Percentiles rank a stretch among this genome's conserved stretches.
Conservation (phyloP, 2,329 filamentous ascomycete species). For the Fonsecaea nubica region DNA sequence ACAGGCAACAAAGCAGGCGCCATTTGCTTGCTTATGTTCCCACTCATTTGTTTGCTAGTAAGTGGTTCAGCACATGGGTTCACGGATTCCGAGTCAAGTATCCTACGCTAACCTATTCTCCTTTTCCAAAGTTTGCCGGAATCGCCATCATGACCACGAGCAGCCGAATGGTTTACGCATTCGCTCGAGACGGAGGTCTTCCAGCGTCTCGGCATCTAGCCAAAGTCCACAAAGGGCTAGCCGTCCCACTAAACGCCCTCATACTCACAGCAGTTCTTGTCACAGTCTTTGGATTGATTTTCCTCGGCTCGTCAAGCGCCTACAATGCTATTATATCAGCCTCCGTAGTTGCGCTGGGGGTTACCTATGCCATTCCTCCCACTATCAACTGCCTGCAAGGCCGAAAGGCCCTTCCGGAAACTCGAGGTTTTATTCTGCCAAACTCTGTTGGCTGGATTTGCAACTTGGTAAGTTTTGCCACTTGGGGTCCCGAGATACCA, state of each 20-base stretch:
- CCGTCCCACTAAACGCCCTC: slow-evolving; percentile 71
- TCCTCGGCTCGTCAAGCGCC: slow-evolving; percentile 69
- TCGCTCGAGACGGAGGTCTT: slow-evolving; percentile 70
- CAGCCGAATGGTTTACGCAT: slow-evolving; percentile 71
- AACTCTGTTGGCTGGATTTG: slow-evolving; percentile 64
- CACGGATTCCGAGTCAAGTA: too few species aligned
- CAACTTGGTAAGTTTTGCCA: slow-evolving; percentile 56
- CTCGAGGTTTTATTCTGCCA: slow-evolving; percentile 63
- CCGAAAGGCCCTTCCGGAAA: slow-evolving; percentile 67
- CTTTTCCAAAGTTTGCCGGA: slow-evolving; percentile 63
- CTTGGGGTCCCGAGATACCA: too few species aligned
- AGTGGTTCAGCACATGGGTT: slow-evolving; percentile 3
- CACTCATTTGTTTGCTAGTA: slow-evolving; percentile 34
- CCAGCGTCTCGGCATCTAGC: slow-evolving; percentile 54
- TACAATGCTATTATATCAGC: slow-evolving; percentile 76
- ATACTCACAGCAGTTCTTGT: slow-evolving; percentile 66
- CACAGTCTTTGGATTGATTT: slow-evolving; percentile 72
- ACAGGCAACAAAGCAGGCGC: slow-evolving; percentile 67
- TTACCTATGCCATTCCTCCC: slow-evolving; percentile 77
- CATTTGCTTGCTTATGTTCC: slow-evolving; percentile 67
- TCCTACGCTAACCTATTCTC: too few species aligned
- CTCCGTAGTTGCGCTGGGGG: slow-evolving; percentile 72
- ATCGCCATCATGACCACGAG: slow-evolving; percentile 71
- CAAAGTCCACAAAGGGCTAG: slow-evolving; percentile 64
- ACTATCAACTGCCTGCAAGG: slow-evolving; percentile 72